These are phyloP conservation scores for Lizanozyma gosingica DNA, from an alignment of 1,139 yeast genomes.

Conservation along the genomic window DNA sequence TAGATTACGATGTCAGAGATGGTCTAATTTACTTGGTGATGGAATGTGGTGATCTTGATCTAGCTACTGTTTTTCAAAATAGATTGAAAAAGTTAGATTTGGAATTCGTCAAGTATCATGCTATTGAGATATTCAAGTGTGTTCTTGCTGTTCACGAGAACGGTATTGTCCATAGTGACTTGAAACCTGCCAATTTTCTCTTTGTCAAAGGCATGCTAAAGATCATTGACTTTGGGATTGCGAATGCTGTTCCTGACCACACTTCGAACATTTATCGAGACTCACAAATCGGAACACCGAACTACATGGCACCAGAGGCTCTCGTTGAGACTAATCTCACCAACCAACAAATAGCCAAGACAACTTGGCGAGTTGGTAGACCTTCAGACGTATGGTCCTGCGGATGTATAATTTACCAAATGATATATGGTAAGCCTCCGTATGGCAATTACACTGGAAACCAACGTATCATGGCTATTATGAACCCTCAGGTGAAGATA, in stretches of 20 bases:
- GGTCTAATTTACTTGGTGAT: slow-evolving; percentile 66
- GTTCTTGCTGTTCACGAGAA: slow-evolving; percentile 81
- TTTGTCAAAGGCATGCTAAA: slow-evolving; percentile 80
- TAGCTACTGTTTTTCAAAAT: slow-evolving; percentile 71
- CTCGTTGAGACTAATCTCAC: slow-evolving; percentile 49
- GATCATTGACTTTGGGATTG: slow-evolving; percentile 92
- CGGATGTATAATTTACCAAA: slow-evolving; percentile 92
- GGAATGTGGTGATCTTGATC: slow-evolving; percentile 94
- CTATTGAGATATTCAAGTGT: slow-evolving; percentile 74
- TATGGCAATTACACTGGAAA: slow-evolving; percentile 76
- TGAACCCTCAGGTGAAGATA: slow-evolving; percentile 79
- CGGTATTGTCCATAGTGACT: slow-evolving; percentile 88
- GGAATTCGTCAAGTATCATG: slow-evolving; percentile 73
- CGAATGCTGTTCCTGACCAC: slow-evolving; percentile 88
- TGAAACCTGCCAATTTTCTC: slow-evolving; percentile 91
- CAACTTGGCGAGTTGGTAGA: slow-evolving; percentile 83
- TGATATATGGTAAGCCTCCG: slow-evolving; percentile 92
- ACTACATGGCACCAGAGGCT: slow-evolving; percentile 98
- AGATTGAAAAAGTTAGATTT: slow-evolving; percentile 55
- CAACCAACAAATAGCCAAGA: slow-evolving; percentile 6
- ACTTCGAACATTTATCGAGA: slow-evolving; percentile 87
- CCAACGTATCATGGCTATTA: slow-evolving; percentile 75
- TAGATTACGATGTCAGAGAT: slow-evolving; percentile 64
- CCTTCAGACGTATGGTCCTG: slow-evolving; percentile 98
- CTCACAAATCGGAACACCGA: slow-evolving; percentile 91